Percentiles rank a stretch among this genome's conserved stretches.
Conservation (phyloP, 495 filamentous ascomycete species). For the Penicillium paxilli region DNA sequence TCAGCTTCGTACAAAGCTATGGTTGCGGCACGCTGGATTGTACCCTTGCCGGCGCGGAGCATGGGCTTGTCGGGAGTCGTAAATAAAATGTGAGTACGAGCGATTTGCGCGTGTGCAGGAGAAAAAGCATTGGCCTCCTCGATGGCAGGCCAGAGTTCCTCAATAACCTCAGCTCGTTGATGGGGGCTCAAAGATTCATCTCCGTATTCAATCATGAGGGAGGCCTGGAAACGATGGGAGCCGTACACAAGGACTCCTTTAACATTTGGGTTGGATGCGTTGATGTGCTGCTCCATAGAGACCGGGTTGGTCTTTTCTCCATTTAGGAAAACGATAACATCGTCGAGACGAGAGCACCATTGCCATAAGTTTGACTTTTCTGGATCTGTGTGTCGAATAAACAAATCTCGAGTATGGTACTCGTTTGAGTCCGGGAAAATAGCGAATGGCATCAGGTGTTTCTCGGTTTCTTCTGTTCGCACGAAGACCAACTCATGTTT, state of each 20-base stretch:
- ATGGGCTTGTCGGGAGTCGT: slow-evolving; percentile 12
- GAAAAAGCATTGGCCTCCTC: slow-evolving; percentile 42
- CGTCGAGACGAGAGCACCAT: slow-evolving; percentile 31
- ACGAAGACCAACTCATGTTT: slow-evolving; percentile 49
- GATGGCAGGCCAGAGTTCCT: slow-evolving; percentile 45
- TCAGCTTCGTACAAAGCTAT: slow-evolving; percentile 19
- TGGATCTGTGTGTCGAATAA: slow-evolving; percentile 29
- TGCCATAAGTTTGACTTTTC: slow-evolving; percentile 27
- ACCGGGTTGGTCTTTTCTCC: slow-evolving; percentile 44
- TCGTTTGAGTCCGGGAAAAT: slow-evolving; percentile 53
- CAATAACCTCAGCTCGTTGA: slow-evolving; percentile 25
- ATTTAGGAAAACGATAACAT: slow-evolving; percentile 39
- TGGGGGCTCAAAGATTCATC: slow-evolving; percentile 6
- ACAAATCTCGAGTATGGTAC: slow-evolving; percentile 58
- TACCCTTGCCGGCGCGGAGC: slow-evolving; percentile 3
- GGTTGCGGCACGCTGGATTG: slow-evolving; percentile 31
- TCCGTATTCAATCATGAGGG: slow-evolving; percentile 34
- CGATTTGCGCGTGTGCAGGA: slow-evolving; percentile 43
- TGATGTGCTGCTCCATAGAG: slow-evolving; percentile 31
- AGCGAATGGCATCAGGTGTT: slow-evolving; percentile 50
- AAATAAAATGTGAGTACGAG: slow-evolving; percentile 39
- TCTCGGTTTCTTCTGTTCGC: slow-evolving; percentile 36
- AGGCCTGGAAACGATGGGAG: slow-evolving; percentile 27
- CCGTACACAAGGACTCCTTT: slow-evolving; percentile 33
- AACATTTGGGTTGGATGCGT: slow-evolving; percentile 17